A percentile compares a stretch with the other conserved stretches of the same genome.
These are phyloP conservation scores for Candida anglica DNA, from an alignment of 805 yeast genomes.

Conservation along the genomic window DNA sequence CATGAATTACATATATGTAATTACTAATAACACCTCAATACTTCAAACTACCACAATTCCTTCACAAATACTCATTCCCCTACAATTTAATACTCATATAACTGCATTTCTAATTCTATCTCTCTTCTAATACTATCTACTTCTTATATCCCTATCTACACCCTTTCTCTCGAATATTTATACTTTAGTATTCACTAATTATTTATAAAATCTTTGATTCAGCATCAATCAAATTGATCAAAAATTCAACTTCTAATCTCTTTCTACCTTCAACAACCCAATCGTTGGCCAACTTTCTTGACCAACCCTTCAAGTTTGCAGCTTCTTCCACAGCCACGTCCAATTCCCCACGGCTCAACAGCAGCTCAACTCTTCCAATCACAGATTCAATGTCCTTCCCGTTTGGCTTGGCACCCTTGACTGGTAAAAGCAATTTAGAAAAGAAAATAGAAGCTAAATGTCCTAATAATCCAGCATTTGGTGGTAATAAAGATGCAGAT, in stretches of 20 bases:
- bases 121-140: too few relatives aligned
- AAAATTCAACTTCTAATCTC: slow-evolving; percentile 82
- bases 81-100: too few relatives aligned
- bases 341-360: slow-evolving; percentile 70
- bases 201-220: slow-evolving; percentile 46
- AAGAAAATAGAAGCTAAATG: slow-evolving; percentile 78
- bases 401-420: slow-evolving; percentile 65
- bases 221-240: slow-evolving; percentile 63
- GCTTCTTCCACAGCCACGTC: slow-evolving; percentile 92
- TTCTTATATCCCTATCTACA: background rate
- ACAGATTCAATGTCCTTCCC: slow-evolving; percentile 88
- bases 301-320: slow-evolving; percentile 87
- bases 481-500: slow-evolving; percentile 84
- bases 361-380: slow-evolving; percentile 77
- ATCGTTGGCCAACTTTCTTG: slow-evolving; percentile 82
- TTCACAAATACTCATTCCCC: too few relatives aligned
- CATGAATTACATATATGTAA: too few relatives aligned
- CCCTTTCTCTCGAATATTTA: background rate
- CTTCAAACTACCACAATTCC: too few relatives aligned
- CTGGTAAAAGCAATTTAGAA: slow-evolving; percentile 70
- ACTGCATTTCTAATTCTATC: too few relatives aligned
- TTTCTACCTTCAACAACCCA: slow-evolving; percentile 90
- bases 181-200: background rate
- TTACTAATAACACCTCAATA: too few relatives aligned
- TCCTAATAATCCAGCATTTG: slow-evolving; percentile 93